phyloP scores from a whole-genome alignment of 1,284 basidiomycete species.

The Tremellales sp. region DNA sequence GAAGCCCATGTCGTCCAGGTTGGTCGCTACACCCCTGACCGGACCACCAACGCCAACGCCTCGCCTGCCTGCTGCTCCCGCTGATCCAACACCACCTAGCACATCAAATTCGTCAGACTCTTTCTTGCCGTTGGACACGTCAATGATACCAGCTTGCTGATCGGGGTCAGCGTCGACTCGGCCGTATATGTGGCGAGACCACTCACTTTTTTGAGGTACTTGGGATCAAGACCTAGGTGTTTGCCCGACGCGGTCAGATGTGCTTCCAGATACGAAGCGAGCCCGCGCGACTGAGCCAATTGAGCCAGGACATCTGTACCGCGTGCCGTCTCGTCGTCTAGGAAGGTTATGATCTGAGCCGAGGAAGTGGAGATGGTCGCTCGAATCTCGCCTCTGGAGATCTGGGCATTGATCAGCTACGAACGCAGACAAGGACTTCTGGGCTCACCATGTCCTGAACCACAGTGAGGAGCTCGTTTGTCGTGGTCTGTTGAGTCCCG shows the following conservation, averaged over 20 bases:
- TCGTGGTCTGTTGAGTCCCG: neutral
- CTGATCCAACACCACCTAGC: too few species aligned
- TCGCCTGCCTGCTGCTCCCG: too few species aligned
- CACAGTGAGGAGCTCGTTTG: constrained; percentile 7
- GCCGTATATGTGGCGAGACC: too few species aligned
- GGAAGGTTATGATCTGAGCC: constrained; percentile 29
- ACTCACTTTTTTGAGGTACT: constrained; percentile 36
- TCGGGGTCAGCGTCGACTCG: too few species aligned
- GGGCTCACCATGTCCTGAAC: constrained; percentile 31
- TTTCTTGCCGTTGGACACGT: too few species aligned
- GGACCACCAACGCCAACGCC: too few species aligned
- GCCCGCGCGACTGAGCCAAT: constrained; percentile 13
- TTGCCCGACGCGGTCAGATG: constrained; percentile 25
- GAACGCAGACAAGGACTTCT: neutral
- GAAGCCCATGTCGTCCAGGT: too few species aligned
- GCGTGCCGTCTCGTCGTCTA: constrained; percentile 17
- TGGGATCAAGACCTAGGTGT: constrained; percentile 21
- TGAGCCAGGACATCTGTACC: constrained; percentile 11
- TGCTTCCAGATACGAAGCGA: constrained; percentile 16
- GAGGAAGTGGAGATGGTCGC: constrained; percentile 14
- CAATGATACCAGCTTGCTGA: too few species aligned
- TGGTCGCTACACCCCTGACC: too few species aligned
- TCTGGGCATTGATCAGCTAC: constrained; percentile 10
- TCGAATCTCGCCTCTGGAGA: constrained; percentile 13
- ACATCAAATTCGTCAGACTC: too few species aligned